These are phyloP conservation scores for Ophiostoma angusticollis DNA, from an alignment of 2,329 filamentous ascomycete genomes.

Conservation along the genomic window DNA sequence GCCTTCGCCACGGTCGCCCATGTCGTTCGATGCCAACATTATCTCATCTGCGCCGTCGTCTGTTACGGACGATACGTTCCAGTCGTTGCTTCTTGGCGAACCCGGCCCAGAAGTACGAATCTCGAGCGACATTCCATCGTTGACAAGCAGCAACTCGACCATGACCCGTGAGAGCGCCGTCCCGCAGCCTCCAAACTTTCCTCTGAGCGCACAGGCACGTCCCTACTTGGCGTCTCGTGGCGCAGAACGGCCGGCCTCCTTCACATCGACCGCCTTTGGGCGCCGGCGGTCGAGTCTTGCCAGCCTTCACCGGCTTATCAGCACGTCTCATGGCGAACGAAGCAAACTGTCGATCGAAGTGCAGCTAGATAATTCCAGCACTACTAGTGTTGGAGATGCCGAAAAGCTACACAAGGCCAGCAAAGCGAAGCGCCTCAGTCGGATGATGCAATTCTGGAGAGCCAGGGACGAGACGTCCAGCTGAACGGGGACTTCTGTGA, in stretches of 20 bases:
- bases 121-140: slow-evolving; percentile 57
- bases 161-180: slow-evolving; percentile 57
- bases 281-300: slow-evolving; percentile 64
- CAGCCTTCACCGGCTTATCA: slow-evolving; percentile 64
- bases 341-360: slow-evolving; percentile 65
- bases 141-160: slow-evolving; percentile 65
- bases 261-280: slow-evolving; percentile 49
- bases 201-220: slow-evolving; percentile 29
- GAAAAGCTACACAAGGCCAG: slow-evolving; percentile 48
- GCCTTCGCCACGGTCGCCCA: slow-evolving; percentile 55
- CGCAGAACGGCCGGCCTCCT: slow-evolving; percentile 45
- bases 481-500: background rate
- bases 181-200: slow-evolving; percentile 27
- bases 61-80: slow-evolving; percentile 57
- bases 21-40: slow-evolving; percentile 58
- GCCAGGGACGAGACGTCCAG: slow-evolving; percentile 29
- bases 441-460: slow-evolving; percentile 72
- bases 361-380: slow-evolving; percentile 29
- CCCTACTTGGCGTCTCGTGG: slow-evolving; percentile 36
- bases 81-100: slow-evolving; percentile 59
- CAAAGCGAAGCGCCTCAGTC: slow-evolving; percentile 57
- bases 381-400: slow-evolving; percentile 22
- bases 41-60: slow-evolving; percentile 67
- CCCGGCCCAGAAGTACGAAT: slow-evolving; percentile 59
- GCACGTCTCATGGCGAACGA: slow-evolving; percentile 58